A percentile compares a stretch with the other conserved stretches of the same genome.
Evolutionary conservation across 2,329 filamentous ascomycete species (phyloP).

Genomic region (Talaromyces sp.): DNA sequence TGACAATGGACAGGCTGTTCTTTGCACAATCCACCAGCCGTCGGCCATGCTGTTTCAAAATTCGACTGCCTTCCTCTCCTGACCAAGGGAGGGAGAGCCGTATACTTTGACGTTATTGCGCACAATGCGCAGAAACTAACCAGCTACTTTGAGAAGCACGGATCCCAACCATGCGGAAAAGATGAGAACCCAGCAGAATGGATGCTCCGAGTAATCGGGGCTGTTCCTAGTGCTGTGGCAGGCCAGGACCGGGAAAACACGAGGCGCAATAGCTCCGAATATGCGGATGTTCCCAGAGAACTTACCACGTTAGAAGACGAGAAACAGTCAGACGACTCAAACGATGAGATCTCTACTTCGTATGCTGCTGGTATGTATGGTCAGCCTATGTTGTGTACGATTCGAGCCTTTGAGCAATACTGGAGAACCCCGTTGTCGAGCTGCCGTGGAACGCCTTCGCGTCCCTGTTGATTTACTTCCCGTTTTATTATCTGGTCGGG

Average conservation of each 20-base stretch:
- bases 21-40: constrained; percentile 91
- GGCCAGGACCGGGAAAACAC: neutral
- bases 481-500: constrained; percentile 78
- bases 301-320: neutral
- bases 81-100: constrained; percentile 59
- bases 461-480: constrained; percentile 71
- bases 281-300: neutral
- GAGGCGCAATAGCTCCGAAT: neutral
- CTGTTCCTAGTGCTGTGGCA: constrained; percentile 26
- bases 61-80: constrained; percentile 63
- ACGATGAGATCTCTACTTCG: neutral
- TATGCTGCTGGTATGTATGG: constrained; percentile 35
- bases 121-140: constrained; percentile 52
- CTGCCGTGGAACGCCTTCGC: constrained; percentile 76
- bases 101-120: constrained; percentile 65
- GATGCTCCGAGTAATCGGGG: constrained; percentile 54
- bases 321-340: neutral
- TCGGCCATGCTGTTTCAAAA: constrained; percentile 84
- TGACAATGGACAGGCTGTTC: constrained; percentile 77
- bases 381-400: constrained; percentile 63
- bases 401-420: constrained; percentile 81
- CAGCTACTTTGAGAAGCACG: constrained; percentile 61
- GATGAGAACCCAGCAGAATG: constrained; percentile 70
- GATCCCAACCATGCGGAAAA: constrained; percentile 52
- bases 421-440: constrained; percentile 84